Base-by-base conservation (phyloP, 2,329 filamentous ascomycete genomes). In the Chaetomiaceae sp. region DNA sequence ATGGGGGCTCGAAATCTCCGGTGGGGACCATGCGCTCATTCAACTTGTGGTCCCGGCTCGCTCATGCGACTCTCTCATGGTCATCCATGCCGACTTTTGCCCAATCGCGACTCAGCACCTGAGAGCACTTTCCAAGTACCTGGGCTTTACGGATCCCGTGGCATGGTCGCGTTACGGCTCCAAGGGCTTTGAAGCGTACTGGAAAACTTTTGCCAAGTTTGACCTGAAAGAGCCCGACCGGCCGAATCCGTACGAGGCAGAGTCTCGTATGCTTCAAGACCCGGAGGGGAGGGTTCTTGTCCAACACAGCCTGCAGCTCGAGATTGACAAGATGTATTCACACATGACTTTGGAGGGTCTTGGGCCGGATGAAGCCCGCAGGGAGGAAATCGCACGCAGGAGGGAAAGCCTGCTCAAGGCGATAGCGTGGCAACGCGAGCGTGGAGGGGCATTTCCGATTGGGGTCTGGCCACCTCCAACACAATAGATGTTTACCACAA, bases 151-250 rank as follows among this genome's bases (percentile, higher is more conserved):
- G 1, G 34, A 42, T 20, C 50, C 50, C 14, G 9, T 10, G 5
- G n/a, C 29, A 9, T 53, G 50, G 49, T 2, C n/a, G 37, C 43
- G 43, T 2, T n/a, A 18, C 14, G 50, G 50, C 3, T 20, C 20
- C 5, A n/a, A 27, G 5, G 50, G 50, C 7, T 53, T 53, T 9
- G 50, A 53, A 21, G 23, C 5, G 5, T 53, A 53, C 29, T 53
- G 50, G 50, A 14, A 14, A 1, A 33, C 33, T 34, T 47, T 47
- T 14, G 36, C 43, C 2, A 13, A 8, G 5, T 16, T 45, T 13
- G 8, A 30, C 20, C 29, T 16, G 29, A 2, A 7, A 5, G 5
- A 5, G 6, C 8, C 4, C 5, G 14, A 14, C 2, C 20, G 9
- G 7, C 30, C 18, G 13, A 8, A 14, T 14, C 30, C 32, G 30